Conservation (phyloP, 495 filamentous ascomycete genomes). For the Podospora fimiseda region DNA sequence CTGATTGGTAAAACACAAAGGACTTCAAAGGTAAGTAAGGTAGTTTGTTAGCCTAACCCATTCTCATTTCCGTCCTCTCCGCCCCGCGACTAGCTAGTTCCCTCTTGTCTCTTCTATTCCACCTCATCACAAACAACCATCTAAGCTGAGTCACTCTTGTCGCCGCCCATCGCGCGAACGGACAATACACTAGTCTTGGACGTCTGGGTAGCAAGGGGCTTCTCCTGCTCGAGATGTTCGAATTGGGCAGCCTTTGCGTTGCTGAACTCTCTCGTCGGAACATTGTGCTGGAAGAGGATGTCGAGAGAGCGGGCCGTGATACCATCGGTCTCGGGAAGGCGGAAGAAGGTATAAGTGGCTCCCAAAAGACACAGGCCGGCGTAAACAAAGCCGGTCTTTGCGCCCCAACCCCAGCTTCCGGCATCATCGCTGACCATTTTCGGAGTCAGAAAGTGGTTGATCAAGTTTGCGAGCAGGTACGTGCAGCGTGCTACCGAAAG, state of each 20-base stretch:
- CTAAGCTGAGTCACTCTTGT: not conserved
- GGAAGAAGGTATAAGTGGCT: slow-evolving; percentile 34
- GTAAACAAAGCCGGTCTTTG: slow-evolving; percentile 51
- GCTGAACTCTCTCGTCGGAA: slow-evolving; percentile 43
- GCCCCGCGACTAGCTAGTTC: not conserved
- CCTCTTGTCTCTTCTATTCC: not conserved
- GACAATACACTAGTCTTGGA: slow-evolving; percentile 3
- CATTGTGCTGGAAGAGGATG: slow-evolving; percentile 48
- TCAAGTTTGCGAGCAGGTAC: slow-evolving; percentile 46
- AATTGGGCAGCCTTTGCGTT: slow-evolving; percentile 2
- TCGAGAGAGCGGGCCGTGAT: slow-evolving; percentile 52
- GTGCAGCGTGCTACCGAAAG: slow-evolving; percentile 51
- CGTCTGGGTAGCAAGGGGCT: not conserved
- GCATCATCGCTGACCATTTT: slow-evolving; percentile 41
- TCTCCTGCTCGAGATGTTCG: not conserved
- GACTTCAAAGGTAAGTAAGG: not conserved
- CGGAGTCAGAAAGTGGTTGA: slow-evolving; percentile 42
- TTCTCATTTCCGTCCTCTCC: not conserved
- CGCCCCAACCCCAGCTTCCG: slow-evolving; percentile 48
- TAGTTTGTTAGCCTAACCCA: not conserved
- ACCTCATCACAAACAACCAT: not conserved
- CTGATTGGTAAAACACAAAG: not conserved
- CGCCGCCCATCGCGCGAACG: not conserved
- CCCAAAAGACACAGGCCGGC: slow-evolving; percentile 44
- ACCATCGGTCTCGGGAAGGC: slow-evolving; percentile 39